These are phyloP conservation scores for Rhizoctonia solani DNA, from an alignment of 1,284 basidiomycete species.

Conservation along the genomic window DNA sequence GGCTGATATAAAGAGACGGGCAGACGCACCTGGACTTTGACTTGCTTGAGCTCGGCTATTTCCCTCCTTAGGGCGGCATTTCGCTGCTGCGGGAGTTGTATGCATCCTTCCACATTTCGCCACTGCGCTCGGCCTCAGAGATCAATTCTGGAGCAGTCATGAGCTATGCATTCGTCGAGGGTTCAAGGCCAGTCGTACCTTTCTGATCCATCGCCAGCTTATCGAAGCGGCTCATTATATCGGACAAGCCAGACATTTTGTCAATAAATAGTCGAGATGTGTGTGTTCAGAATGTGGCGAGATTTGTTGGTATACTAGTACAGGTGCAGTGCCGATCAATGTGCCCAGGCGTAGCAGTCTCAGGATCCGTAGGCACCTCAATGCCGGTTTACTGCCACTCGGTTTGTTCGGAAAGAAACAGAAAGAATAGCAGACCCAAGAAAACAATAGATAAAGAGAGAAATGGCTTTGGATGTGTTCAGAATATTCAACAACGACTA, in stretches of 20 bases:
- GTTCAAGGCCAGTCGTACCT: constrained; percentile 7
- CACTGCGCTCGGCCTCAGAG: constrained; percentile 20
- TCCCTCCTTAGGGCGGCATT: constrained; percentile 6
- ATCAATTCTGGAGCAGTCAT: constrained; percentile 10
- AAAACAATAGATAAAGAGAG: no score
- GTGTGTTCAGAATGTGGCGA: neutral
- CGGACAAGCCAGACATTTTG: neutral
- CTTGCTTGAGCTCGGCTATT: constrained; percentile 11
- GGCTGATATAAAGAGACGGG: neutral
- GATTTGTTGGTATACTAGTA: neutral
- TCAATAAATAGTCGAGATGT: neutral
- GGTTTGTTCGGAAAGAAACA: no score
- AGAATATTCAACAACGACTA: no score
- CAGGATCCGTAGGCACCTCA: no score
- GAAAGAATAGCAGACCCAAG: no score
- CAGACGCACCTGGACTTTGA: neutral
- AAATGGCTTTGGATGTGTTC: no score
- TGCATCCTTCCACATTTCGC: constrained; percentile 23
- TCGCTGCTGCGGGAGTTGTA: neutral
- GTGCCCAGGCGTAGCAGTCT: no score
- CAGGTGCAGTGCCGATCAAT: no score
- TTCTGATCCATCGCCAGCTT: constrained; percentile 7
- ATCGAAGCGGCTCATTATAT: constrained; percentile 7
- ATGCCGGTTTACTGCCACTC: no score
- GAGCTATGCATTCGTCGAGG: no score